Evolutionary conservation across 2,329 filamentous ascomycete genomes (phyloP), one percentile per base, ranked within the genome.

Genomic region (Clarireedia hainanense): DNA sequence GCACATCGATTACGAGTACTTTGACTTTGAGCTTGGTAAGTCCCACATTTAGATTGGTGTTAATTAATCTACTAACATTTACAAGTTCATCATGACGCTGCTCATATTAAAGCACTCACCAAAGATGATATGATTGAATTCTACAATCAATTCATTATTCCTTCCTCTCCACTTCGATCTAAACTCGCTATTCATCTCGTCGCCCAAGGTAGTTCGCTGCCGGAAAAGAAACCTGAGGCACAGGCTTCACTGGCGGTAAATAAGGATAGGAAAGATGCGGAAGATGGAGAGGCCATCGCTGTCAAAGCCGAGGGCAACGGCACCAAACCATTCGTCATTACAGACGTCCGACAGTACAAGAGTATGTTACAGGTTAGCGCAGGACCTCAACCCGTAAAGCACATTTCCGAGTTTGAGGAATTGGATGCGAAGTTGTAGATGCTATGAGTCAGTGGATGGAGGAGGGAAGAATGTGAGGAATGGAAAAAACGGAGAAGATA

Each of bases 1-100:
- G 50, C 89, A 96, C 66, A 89, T 99, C 63, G 81, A 83, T 50
- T 87, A 80, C 52, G 91, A 96, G 68, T 89, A 86, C 63, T 95
- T 91, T 70, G 91, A 96, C 71, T 99, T 97, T 71, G 80, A 90
- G 66, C 83, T 88, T 68, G 83, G 92, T 91, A 77, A 71, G 81
- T 27, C n/a, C 10, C 12, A 20, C 14, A 42, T 50, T n/a, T 12
- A 34, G 2, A 34, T 34, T 34, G 30, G 30, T 12, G 10, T 34
- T 54, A 42, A 50, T 40, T 60, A 60, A 58, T 20, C 6, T 12
- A 36, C 36, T 50, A 27, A 57, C 42, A 24, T 7, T 6, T 37
- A 2, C 12, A 39, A 69, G 67, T 64, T 24, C 57, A 68, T 42
- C 79, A 81, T 47, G 92, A 97, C 67, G 91, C 89, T 7, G 83